phyloP scores from a whole-genome alignment of 352 stramenopile genomes.

The Globisporangium heterothallicum region DNA sequence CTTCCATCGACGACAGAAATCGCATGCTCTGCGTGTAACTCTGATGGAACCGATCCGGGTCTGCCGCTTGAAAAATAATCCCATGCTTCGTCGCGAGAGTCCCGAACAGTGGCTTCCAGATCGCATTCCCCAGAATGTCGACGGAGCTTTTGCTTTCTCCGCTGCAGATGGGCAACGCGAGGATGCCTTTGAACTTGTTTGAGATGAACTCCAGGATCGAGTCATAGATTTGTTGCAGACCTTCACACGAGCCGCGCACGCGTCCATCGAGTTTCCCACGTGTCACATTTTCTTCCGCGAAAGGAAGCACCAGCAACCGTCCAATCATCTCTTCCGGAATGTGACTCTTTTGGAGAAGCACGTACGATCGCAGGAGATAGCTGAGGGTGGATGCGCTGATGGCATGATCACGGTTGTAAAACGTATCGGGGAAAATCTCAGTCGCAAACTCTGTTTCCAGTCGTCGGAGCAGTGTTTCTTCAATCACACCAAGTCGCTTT shows the following conservation, averaged over 20 bases:
- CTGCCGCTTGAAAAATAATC: constrained; percentile 79
- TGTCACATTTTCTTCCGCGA: constrained; percentile 73
- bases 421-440: constrained; percentile 84
- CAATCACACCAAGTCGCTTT: constrained; percentile 58
- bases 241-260: constrained; percentile 70
- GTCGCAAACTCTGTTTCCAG: constrained; percentile 83
- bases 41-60: constrained; percentile 74
- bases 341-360: constrained; percentile 64
- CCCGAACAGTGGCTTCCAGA: constrained; percentile 76
- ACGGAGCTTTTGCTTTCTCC: constrained; percentile 59
- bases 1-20: constrained; percentile 57
- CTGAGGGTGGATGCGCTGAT: constrained; percentile 61
- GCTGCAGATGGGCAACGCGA: constrained; percentile 62
- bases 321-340: constrained; percentile 83
- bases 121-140: constrained; percentile 73
- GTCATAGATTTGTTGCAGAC: constrained; percentile 66
- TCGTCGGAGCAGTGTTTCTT: constrained; percentile 65
- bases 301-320: constrained; percentile 67
- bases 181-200: constrained; percentile 57
- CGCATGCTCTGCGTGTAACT: constrained; percentile 76
- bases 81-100: constrained; percentile 62
- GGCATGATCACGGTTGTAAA: constrained; percentile 76
- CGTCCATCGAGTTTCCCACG: constrained; percentile 69
- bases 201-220: constrained; percentile 66
- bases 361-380: constrained; percentile 71